Base-by-base conservation (phyloP, 495 filamentous ascomycete species). In the Penicillium lagena region DNA sequence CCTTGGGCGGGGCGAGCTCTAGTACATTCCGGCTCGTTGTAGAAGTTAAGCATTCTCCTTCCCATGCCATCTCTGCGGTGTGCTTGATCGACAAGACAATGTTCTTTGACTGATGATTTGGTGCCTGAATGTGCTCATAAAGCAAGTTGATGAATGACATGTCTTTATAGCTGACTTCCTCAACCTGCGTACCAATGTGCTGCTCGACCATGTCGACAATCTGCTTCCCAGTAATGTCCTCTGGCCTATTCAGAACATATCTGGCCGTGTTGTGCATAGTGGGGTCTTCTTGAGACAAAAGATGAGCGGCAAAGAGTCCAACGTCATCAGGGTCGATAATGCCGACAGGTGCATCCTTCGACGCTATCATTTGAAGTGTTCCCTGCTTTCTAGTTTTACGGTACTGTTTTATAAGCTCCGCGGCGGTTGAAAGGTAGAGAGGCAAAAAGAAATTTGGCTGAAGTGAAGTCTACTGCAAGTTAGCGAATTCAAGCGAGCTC, bases 401-500 rank as follows among this genome's bases (percentile, higher is more conserved):
- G 40, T 60, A 67, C 13, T 66, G 12, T 47, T 64, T 65, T 41
- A 58, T 54, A 0, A 59, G 52, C 13, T 56, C 60, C 22, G 38
- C 67, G 0, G 66, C 61, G n/a, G 50, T 12, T 9, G 30, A 28
- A 1, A 73, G 42, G 13, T 30, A 43, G 10, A 63, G 13, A 7
- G 13, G 30, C 28, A 57, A 32, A 44, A 74, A 74, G 39, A 61
- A 7, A 37, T 72, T 72, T 0, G 71, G 62, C 46, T 71, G 71
- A 12, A 75, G 64, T 1, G 71, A 73, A 0, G 71, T 70, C 71
- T 70, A 75, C 39, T 71, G 59, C 38, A 75, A 29, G 28, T 27
- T 33, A n/a, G 17, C 39, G 49, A 72, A 71, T 37, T 71, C 62
- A 0, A 64, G 62, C 12, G 69, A 57, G 37, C 39, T 35, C 4